A percentile compares a stretch with the other conserved stretches of the same genome.
Evolutionary conservation across 352 stramenopile genomes (phyloP).

Genomic region (Thraustochytrium sp.): DNA sequence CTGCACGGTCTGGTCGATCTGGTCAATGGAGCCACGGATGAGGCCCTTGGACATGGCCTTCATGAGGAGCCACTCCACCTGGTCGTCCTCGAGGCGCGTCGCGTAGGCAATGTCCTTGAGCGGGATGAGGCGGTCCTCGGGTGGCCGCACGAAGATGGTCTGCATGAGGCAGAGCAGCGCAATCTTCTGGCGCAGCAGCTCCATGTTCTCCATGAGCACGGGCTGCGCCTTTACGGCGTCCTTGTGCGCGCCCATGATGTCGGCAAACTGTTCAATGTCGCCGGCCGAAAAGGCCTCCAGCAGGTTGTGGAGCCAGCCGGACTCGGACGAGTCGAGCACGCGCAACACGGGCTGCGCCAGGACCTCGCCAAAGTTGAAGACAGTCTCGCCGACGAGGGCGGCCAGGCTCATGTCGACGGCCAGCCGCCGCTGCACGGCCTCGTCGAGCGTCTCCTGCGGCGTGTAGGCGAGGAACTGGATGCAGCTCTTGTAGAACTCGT

Average conservation of each 20-base stretch:
- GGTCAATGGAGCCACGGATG: conserved; percentile 81
- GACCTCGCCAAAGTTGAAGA: conserved; percentile 98
- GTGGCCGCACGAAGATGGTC: conserved; percentile 89
- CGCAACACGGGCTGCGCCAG: conserved; percentile 83
- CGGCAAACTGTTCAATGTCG: conserved; percentile 88
- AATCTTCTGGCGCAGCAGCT: conserved; percentile 96
- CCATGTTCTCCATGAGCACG: conserved; percentile 76
- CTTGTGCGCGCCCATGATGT: conserved; percentile 71
- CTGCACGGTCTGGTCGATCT: conserved; percentile 84
- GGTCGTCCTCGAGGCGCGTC: conserved; percentile 69
- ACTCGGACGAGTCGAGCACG: conserved; percentile 75
- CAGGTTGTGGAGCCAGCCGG: conserved; percentile 88
- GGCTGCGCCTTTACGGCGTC: conserved; percentile 64
- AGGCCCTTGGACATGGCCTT: conserved; percentile 87
- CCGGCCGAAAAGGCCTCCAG: conserved; percentile 86
- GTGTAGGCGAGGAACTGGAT: conserved; percentile 94
- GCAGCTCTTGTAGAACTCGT: conserved; percentile 92
- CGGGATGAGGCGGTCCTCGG: conserved; percentile 74
- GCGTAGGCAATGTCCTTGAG: conserved; percentile 87
- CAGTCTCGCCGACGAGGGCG: conserved; percentile 87
- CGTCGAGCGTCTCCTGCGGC: conserved; percentile 75
- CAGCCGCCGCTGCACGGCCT: conserved; percentile 70
- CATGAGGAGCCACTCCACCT: conserved; percentile 98
- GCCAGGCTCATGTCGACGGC: conserved; percentile 89
- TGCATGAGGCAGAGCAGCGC: conserved; percentile 92